Conservation (phyloP, 495 filamentous ascomycete genomes). For the Lasiosphaeris hirsuta region DNA sequence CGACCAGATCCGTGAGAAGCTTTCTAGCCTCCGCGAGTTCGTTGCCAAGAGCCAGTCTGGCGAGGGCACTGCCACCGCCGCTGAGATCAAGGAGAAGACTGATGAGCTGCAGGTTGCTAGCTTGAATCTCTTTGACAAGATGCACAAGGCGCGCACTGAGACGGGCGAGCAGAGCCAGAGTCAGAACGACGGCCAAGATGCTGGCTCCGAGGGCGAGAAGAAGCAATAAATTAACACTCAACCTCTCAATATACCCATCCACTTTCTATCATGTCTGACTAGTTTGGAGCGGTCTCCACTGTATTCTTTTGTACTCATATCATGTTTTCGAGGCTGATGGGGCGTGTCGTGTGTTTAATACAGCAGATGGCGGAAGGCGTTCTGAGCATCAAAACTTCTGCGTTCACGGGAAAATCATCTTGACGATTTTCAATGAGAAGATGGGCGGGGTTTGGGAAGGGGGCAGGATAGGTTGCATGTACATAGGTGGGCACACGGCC, state of each 20-base stretch:
- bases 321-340: slow-evolving; percentile 22
- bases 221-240: slow-evolving; percentile 57
- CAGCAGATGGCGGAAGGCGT: slow-evolving; percentile 46
- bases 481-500: slow-evolving; percentile 18
- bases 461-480: slow-evolving; percentile 26
- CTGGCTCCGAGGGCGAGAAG: slow-evolving; percentile 75
- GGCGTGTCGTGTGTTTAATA: slow-evolving; percentile 33
- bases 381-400: slow-evolving; percentile 46
- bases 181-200: slow-evolving; percentile 16
- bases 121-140: slow-evolving; percentile 98
- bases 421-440: slow-evolving; percentile 30
- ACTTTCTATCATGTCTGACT: slow-evolving; percentile 33
- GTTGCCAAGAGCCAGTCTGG: slow-evolving; percentile 93
- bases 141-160: slow-evolving; percentile 92
- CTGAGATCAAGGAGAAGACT: slow-evolving; percentile 94
- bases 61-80: slow-evolving; percentile 78
- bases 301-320: slow-evolving; percentile 49
- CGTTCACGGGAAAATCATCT: slow-evolving; percentile 32
- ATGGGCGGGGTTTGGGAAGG: slow-evolving; percentile 20
- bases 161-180: slow-evolving; percentile 49
- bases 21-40: slow-evolving; percentile 80
- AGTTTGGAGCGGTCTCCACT: slow-evolving; percentile 33
- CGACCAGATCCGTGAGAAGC: slow-evolving; percentile 91
- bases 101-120: slow-evolving; percentile 95
- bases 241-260: slow-evolving; percentile 23